Percentiles rank a stretch among this genome's conserved stretches.
These are phyloP conservation scores for Aspergillus udagawae DNA, from an alignment of 2,329 filamentous ascomycete genomes.

Conservation along the genomic window DNA sequence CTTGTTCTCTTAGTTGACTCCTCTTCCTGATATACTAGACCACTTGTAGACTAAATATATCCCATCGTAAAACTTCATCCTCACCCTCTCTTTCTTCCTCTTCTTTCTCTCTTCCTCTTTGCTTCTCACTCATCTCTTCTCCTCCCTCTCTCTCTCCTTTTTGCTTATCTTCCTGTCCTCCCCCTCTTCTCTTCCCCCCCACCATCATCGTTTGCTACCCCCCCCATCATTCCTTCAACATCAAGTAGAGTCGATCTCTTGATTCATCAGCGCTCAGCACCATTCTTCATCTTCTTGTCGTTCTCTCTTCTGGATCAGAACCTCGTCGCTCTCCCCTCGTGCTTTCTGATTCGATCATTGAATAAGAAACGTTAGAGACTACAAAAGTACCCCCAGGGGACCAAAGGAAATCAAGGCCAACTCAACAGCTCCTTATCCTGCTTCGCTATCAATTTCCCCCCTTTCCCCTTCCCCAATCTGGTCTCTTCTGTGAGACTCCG, in stretches of 20 bases:
- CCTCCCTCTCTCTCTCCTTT: slow-evolving; percentile 13
- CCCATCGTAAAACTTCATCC: slow-evolving; percentile 8
- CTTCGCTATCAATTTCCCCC: slow-evolving; percentile 4
- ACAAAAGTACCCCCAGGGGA: slow-evolving; percentile 2
- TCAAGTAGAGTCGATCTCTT: slow-evolving; percentile 6
- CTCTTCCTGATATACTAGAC: background rate
- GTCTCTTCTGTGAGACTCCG: slow-evolving; percentile 4
- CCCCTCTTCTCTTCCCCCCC: slow-evolving; percentile 21
- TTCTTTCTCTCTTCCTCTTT: slow-evolving; percentile 21
- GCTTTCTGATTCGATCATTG: slow-evolving; percentile 5
- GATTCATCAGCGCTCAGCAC: slow-evolving; percentile 6
- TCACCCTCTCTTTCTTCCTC: slow-evolving; percentile 11
- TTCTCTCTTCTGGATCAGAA: slow-evolving; percentile 24
- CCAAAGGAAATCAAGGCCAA: slow-evolving; percentile 7
- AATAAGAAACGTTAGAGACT: background rate
- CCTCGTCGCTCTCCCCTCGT: slow-evolving; percentile 7
- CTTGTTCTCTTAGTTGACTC: no score
- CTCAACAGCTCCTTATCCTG: slow-evolving; percentile 10
- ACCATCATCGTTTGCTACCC: slow-evolving; percentile 20
- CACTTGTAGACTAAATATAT: background rate
- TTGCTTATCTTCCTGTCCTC: slow-evolving; percentile 16
- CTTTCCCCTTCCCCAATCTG: slow-evolving; percentile 5
- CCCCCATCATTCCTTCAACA: slow-evolving; percentile 44
- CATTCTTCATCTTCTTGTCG: slow-evolving; percentile 24
- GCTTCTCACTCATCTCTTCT: slow-evolving; percentile 12